Evolutionary conservation across 2,329 filamentous ascomycete species (phyloP).

Genomic region (Orbilia javanica): DNA sequence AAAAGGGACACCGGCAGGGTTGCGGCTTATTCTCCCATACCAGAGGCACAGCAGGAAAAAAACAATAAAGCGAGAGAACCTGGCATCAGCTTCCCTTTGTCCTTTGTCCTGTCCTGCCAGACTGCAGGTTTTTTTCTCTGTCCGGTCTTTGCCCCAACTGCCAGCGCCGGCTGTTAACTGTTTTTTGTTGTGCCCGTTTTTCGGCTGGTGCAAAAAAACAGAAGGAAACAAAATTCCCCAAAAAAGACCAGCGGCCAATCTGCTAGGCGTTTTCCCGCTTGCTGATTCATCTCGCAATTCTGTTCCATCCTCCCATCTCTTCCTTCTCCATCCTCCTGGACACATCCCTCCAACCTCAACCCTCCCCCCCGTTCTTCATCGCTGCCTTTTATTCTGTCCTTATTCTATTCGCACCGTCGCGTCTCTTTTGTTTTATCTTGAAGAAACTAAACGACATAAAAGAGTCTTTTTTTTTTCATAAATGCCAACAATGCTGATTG

Average conservation of each 20-base stretch:
- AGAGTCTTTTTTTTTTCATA: slow-evolving; percentile 41
- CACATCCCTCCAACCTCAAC: slow-evolving; percentile 26
- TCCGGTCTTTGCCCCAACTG: slow-evolving; percentile 8
- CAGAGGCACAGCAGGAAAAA: slow-evolving; percentile 9
- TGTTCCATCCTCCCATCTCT: slow-evolving; percentile 17
- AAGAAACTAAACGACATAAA: slow-evolving; percentile 7
- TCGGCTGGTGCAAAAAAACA: background rate
- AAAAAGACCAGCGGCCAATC: slow-evolving; percentile 21
- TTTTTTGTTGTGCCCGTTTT: slow-evolving; percentile 39
- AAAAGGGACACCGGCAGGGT: background rate
- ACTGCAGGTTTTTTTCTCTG: slow-evolving; percentile 4
- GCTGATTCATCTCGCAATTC: slow-evolving; percentile 36
- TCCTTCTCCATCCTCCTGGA: slow-evolving; percentile 19
- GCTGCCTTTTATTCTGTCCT: background rate
- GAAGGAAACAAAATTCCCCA: background rate
- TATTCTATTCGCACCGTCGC: slow-evolving; percentile 33
- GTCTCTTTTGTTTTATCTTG: slow-evolving; percentile 12
- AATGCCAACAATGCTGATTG: slow-evolving; percentile 63
- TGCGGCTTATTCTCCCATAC: slow-evolving; percentile 5
- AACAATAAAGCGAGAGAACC: background rate
- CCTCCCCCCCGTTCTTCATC: slow-evolving; percentile 14
- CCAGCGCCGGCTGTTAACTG: background rate
- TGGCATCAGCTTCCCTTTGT: background rate
- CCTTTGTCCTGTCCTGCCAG: too few species aligned
- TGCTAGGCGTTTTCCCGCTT: slow-evolving; percentile 16